Conservation (phyloP, 352 stramenopile species). For the Globisporangium polare region DNA sequence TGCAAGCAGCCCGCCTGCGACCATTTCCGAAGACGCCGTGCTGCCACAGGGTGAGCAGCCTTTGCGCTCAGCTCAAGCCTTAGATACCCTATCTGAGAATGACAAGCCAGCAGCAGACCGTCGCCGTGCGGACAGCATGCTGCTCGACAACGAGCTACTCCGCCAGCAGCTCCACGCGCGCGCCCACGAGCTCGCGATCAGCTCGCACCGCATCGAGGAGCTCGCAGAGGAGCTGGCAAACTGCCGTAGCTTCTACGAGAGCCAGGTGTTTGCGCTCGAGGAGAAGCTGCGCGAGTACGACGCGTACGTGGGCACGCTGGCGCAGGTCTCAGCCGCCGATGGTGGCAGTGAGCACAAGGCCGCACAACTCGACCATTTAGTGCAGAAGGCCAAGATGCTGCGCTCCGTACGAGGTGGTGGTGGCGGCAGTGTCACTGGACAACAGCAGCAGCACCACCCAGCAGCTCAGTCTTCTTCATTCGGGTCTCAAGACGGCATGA, state of each 20-base stretch:
- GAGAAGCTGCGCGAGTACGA: conserved; percentile 51
- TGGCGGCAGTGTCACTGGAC: conserved; percentile 22
- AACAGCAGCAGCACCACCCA: neutral
- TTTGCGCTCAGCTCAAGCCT: neutral
- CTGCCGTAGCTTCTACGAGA: conserved; percentile 53
- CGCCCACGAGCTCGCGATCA: conserved; percentile 40
- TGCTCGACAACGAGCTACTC: conserved; percentile 50
- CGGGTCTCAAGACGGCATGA: conserved; percentile 3
- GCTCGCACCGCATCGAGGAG: conserved; percentile 35
- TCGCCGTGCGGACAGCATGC: conserved; percentile 16
- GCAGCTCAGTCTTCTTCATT: neutral
- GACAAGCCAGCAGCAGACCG: neutral
- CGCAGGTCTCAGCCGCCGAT: conserved; percentile 19
- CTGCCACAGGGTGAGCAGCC: neutral
- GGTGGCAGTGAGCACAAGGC: conserved; percentile 35
- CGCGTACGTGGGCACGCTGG: conserved; percentile 35
- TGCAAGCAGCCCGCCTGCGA: neutral
- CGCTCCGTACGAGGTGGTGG: conserved; percentile 56
- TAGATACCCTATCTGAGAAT: conserved; percentile 3
- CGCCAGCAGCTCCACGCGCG: conserved; percentile 51
- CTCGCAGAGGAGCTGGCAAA: conserved; percentile 44
- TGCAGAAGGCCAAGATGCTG: conserved; percentile 52
- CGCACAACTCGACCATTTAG: conserved; percentile 40
- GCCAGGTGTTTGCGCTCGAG: conserved; percentile 37
- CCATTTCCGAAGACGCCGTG: conserved; percentile 12